A percentile compares a stretch with the other conserved stretches of the same genome.
Conservation (phyloP, 768 basidiomycete species). For the Podaxis pistillaris region DNA sequence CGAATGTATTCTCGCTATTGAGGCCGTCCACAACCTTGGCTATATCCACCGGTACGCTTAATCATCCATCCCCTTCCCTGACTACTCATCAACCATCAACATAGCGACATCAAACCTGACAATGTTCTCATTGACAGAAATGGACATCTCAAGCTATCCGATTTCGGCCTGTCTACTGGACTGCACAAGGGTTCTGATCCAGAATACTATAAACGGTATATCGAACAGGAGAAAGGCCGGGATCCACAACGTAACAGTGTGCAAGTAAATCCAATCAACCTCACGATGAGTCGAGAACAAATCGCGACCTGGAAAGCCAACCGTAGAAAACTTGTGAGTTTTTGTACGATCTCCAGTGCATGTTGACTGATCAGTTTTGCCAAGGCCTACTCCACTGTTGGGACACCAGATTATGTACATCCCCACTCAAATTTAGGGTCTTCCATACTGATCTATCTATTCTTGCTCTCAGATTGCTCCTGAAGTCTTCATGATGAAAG, state of each 20-base stretch:
- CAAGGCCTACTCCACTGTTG: slow-evolving; percentile 91
- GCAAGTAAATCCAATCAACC: slow-evolving; percentile 95
- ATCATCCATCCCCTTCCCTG: background rate
- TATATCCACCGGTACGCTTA: slow-evolving; percentile 90
- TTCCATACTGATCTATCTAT: background rate
- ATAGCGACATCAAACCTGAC: slow-evolving; percentile 98
- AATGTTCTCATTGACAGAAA: slow-evolving; percentile 98
- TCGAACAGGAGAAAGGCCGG: slow-evolving; percentile 72
- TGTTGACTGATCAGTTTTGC: slow-evolving; percentile 5
- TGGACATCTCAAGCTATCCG: slow-evolving; percentile 95
- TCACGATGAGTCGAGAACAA: slow-evolving; percentile 95
- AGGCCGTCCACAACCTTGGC: slow-evolving; percentile 97
- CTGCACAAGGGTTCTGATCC: slow-evolving; percentile 96
- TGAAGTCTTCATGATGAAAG: slow-evolving; percentile 95
- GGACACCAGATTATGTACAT: slow-evolving; percentile 58
- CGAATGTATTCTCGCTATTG: slow-evolving; percentile 95
- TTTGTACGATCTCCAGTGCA: background rate
- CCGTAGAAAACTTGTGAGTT: slow-evolving; percentile 82
- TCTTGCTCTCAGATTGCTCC: slow-evolving; percentile 81
- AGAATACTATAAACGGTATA: slow-evolving; percentile 87
- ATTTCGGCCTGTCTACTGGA: slow-evolving; percentile 97
- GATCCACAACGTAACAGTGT: slow-evolving; percentile 87
- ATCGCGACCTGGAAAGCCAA: slow-evolving; percentile 99
- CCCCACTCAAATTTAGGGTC: background rate
- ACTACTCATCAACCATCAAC: slow-evolving; percentile 5